phyloP scores from a whole-genome alignment of 1,284 basidiomycete species.

The Phellopilus nigrolimitatus region DNA sequence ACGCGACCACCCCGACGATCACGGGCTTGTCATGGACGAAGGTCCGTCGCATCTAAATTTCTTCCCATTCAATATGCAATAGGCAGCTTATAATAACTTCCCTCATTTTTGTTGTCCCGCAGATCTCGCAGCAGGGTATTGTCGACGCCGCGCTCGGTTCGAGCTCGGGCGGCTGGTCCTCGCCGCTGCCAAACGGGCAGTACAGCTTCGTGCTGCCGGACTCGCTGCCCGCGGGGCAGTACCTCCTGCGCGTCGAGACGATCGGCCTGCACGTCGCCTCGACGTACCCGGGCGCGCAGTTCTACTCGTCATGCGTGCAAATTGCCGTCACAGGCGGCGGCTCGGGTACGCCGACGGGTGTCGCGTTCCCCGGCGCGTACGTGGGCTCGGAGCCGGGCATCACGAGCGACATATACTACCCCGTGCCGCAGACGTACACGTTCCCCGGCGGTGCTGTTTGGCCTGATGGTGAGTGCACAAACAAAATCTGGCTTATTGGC shows the following conservation, averaged over 20 bases:
- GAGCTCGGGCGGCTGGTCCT: conserved; percentile 11
- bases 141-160: conserved; percentile 44
- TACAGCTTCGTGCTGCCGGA: conserved; percentile 45
- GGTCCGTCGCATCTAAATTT: conserved; percentile 38
- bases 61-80: too few relatives aligned
- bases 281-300: conserved; percentile 46
- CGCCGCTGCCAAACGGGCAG: conserved; percentile 36
- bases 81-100: too few relatives aligned
- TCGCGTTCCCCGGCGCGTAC: conserved; percentile 62
- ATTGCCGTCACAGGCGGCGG: conserved; percentile 49
- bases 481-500: not conserved
- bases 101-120: too few relatives aligned
- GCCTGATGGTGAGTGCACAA: not conserved
- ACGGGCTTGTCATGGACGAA: conserved; percentile 29
- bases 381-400: conserved; percentile 32
- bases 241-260: conserved; percentile 46
- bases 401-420: conserved; percentile 20
- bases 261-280: conserved; percentile 42
- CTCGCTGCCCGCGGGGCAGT: conserved; percentile 45
- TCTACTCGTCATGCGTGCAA: conserved; percentile 60
- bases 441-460: conserved; percentile 13
- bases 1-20: conserved; percentile 36
- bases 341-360: conserved; percentile 43
- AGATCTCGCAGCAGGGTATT: conserved; percentile 35
- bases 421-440: conserved; percentile 19